Evolutionary conservation across 345 rosid species (phyloP).

Genomic region (Brassica rapa): DNA sequence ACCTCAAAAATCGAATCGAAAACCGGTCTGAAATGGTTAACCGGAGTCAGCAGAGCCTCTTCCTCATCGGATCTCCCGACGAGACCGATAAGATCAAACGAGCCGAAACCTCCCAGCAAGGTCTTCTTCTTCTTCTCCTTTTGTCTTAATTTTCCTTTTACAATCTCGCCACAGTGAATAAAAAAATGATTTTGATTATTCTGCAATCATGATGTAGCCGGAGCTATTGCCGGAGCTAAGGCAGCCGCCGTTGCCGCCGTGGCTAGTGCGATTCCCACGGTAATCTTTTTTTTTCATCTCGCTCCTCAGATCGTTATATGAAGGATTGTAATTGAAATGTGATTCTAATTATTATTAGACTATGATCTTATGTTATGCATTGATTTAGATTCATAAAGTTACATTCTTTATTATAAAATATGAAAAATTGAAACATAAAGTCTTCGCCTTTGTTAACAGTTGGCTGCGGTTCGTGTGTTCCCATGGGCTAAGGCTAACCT

Average conservation of each 20-base stretch:
- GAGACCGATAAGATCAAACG: conserved; percentile 37
- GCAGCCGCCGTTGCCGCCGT: conserved; percentile 73
- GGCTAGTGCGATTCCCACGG: conserved; percentile 83
- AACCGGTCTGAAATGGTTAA: conserved; percentile 19
- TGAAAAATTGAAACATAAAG: not conserved
- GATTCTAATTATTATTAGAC: not conserved
- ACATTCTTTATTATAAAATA: not conserved
- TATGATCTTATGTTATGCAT: too few species aligned
- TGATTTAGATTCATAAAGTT: not conserved
- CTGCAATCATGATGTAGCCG: conserved; percentile 46
- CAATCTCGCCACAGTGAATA: not conserved
- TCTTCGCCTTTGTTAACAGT: conserved; percentile 10
- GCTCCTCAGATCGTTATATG: too few species aligned
- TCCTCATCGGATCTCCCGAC: conserved; percentile 36
- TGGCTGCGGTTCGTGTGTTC: conserved; percentile 67
- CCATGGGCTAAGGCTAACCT: conserved; percentile 93
- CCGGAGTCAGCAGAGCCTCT: conserved; percentile 28
- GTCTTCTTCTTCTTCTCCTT: conserved; percentile 22
- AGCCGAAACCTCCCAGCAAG: conserved; percentile 33
- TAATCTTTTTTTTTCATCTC: conserved; percentile 31
- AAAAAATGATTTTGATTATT: not conserved
- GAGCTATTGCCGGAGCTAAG: conserved; percentile 82
- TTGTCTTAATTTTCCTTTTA: not conserved
- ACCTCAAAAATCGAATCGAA: conserved; percentile 5
- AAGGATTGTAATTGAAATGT: not conserved